Evolutionary conservation across 129 eudicot genomes (phyloP), one percentile per base, ranked within the genome.

Genomic region (Escallonia rubra): DNA sequence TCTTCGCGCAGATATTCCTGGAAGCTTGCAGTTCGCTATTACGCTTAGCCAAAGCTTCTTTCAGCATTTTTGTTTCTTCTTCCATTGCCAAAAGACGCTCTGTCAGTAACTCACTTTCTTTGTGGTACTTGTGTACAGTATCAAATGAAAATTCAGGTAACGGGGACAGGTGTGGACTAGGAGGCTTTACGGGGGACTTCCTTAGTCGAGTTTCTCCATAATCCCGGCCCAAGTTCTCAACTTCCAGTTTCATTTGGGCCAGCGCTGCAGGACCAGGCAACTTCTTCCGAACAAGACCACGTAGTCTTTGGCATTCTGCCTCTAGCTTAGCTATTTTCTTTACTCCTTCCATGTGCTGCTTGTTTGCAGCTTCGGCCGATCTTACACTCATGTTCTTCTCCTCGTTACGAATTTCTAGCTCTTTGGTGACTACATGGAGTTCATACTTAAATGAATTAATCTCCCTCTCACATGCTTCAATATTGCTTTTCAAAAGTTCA

Each of bases 221-320:
- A 55, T 93, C 96, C n/a, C 92, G 72, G 43, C 99, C 99, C 71
- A 89, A 59, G 77, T 69, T 93, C 39, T 89, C 97, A 59, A 94
- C 97, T 76, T 94, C 99, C 1, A 89, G 79, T 77, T 87, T 94
- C 99, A 94, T 94, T 66, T 94, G 99, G 12, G 99, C 99, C 57
- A 94, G 53, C 14, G 99, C 99, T 41, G 99, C 99, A 12, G 99
- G 99, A 51, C 99, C 99, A 44, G 99, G 99, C 76, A 94, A 70
- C 76, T 94, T 94, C 86, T 94, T 94, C 64, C 90, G 76, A 11
- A 94, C 99, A 61, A 94, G 96, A 71, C 96, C 99, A 14, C 99
- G 85, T 61, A 94, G 66, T 58, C 99, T 82, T 74, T 94, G 99
- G 67, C 99, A 94, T 79, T 94, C 99, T 2, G 96, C 96, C 81